phyloP scores from a whole-genome alignment of 2,329 filamentous ascomycete species.

The Penicillium sp. region DNA sequence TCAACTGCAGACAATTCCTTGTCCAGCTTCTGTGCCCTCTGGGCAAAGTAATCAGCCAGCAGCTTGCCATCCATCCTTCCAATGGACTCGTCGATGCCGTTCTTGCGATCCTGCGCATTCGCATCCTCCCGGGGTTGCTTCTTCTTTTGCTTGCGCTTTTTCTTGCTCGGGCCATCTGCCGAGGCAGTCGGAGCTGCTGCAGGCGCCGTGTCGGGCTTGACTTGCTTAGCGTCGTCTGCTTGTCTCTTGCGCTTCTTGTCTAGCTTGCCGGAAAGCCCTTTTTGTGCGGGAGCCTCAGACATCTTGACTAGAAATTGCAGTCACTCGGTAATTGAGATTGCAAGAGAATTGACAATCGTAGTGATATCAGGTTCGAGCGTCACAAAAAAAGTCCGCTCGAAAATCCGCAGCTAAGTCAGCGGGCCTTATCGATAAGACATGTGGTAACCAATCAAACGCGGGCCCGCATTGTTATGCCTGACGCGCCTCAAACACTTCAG shows the following conservation, averaged over 20 bases:
- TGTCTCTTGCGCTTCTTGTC: conserved; percentile 45
- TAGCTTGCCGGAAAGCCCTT: conserved; percentile 33
- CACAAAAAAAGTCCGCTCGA: conserved; percentile 9
- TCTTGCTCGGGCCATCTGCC: conserved; percentile 33
- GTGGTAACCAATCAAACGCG: conserved; percentile 16
- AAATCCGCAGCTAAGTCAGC: conserved; percentile 29
- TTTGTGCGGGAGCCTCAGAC: conserved; percentile 20
- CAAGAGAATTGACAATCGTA: not conserved
- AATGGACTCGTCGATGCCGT: conserved; percentile 77
- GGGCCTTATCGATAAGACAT: conserved; percentile 34
- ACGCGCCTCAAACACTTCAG: conserved; percentile 16
- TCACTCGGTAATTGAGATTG: not conserved
- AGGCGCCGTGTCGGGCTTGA: conserved; percentile 20
- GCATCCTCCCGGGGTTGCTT: conserved; percentile 27
- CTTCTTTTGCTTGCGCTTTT: conserved; percentile 31
- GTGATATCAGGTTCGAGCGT: not conserved
- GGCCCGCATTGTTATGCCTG: conserved; percentile 4
- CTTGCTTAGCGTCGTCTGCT: conserved; percentile 32
- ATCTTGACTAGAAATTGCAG: conserved; percentile 8
- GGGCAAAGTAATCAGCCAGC: conserved; percentile 80
- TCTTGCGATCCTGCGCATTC: conserved; percentile 58
- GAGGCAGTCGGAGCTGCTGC: conserved; percentile 16
- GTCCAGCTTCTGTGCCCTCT: conserved; percentile 75
- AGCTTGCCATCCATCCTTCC: conserved; percentile 79
- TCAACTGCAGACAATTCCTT: conserved; percentile 80